Conservation (phyloP, 495 filamentous ascomycete species). For the Cetradonia linearis region DNA sequence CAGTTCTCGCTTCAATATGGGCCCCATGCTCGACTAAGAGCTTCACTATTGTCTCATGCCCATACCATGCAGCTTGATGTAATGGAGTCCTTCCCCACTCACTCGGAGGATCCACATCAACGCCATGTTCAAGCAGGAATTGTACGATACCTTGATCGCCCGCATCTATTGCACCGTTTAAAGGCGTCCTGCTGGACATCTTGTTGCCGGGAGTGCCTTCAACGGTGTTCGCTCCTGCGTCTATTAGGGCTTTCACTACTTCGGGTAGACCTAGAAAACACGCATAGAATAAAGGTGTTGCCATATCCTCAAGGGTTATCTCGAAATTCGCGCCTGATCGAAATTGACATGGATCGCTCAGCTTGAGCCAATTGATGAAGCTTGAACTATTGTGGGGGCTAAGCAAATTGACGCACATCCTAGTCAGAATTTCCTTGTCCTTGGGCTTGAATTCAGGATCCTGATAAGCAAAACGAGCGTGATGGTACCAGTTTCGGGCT, state of each 20-base stretch:
- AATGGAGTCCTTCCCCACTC: background rate
- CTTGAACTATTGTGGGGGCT: background rate
- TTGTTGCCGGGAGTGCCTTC: background rate
- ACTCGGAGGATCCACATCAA: background rate
- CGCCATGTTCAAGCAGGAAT: background rate
- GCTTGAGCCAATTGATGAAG: slow-evolving; percentile 6
- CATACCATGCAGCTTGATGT: background rate
- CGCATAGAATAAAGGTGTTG: background rate
- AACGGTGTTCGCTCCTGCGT: background rate
- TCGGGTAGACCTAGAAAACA: background rate
- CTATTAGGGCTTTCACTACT: background rate
- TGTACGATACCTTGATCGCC: background rate
- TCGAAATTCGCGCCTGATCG: background rate
- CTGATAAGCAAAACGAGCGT: background rate
- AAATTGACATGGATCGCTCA: background rate
- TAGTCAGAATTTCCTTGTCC: background rate
- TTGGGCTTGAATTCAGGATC: background rate
- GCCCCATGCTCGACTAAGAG: background rate
- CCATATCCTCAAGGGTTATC: background rate
- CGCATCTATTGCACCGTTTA: background rate
- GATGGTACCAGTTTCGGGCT: slow-evolving; percentile 1
- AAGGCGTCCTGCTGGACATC: background rate
- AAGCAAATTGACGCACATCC: background rate
- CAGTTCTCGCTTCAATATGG: background rate
- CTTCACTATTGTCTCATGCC: background rate